Percentiles rank a stretch among this genome's conserved stretches.
Evolutionary conservation across 2,329 filamentous ascomycete species (phyloP).

Genomic region (Nemania sp.): DNA sequence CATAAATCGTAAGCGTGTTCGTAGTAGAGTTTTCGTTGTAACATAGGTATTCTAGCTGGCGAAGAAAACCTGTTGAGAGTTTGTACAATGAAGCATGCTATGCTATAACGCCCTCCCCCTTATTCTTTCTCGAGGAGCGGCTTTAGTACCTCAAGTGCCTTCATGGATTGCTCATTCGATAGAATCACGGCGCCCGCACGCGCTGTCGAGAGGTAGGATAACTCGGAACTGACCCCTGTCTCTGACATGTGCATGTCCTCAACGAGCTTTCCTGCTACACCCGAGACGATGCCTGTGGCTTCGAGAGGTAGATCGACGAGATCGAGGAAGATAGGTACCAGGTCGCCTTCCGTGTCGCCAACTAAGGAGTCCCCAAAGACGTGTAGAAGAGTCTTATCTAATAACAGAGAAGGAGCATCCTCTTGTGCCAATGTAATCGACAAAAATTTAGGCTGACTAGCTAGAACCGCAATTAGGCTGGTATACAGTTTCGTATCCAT

Average conservation of each 20-base stretch:
- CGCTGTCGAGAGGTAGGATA: conserved; percentile 92
- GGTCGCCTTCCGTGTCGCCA: conserved; percentile 76
- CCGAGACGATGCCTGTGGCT: conserved; percentile 94
- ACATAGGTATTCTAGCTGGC: background rate
- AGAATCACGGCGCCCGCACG: conserved; percentile 91
- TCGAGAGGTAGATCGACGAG: conserved; percentile 83
- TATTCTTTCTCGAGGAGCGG: conserved; percentile 59
- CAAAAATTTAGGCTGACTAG: conserved; percentile 74
- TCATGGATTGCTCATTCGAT: conserved; percentile 76
- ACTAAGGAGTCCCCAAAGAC: conserved; percentile 80
- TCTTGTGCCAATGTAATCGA: conserved; percentile 79
- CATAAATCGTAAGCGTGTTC: conserved; percentile 30
- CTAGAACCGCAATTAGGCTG: conserved; percentile 70
- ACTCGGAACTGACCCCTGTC: conserved; percentile 69
- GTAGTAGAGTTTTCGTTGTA: conserved; percentile 9
- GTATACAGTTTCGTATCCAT: conserved; percentile 74
- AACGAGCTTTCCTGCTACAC: conserved; percentile 85
- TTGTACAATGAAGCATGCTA: conserved; percentile 29
- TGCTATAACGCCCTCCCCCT: conserved; percentile 3
- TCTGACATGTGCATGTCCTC: conserved; percentile 71
- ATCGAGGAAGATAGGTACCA: conserved; percentile 90
- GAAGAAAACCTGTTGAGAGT: conserved; percentile 1
- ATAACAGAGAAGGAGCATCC: conserved; percentile 78
- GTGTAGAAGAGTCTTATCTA: conserved; percentile 75
- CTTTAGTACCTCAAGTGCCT: conserved; percentile 77